These are phyloP conservation scores for Wallemia ichthyophaga DNA, from an alignment of 1,284 basidiomycete genomes.

Conservation along the genomic window DNA sequence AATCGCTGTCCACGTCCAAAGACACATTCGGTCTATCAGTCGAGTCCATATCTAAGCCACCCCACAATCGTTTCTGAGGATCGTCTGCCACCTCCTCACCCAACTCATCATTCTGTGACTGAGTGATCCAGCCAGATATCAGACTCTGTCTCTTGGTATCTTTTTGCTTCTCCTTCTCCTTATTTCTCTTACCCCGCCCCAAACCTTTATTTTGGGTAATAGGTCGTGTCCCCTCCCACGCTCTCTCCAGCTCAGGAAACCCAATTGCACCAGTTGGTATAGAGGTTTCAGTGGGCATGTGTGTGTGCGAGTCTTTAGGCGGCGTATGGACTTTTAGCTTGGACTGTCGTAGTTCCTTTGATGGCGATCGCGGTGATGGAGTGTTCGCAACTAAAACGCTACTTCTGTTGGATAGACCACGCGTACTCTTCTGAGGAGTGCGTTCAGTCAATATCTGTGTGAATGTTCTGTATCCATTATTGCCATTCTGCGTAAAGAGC, in stretches of 20 bases:
- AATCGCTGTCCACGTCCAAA: background rate
- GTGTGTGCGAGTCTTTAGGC: background rate
- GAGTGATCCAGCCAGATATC: background rate
- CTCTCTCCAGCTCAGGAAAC: background rate
- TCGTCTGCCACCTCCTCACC: background rate
- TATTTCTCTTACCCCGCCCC: background rate
- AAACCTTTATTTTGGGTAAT: background rate
- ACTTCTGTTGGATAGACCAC: background rate
- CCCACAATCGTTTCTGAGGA: background rate
- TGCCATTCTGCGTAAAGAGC: background rate
- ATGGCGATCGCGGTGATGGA: background rate
- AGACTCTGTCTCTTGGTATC: background rate
- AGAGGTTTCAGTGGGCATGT: background rate
- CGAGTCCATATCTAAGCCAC: background rate
- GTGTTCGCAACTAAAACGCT: background rate
- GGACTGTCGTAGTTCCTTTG: background rate
- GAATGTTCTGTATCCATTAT: background rate
- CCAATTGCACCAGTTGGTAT: background rate
- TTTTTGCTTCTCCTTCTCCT: background rate
- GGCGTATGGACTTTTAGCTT: background rate
- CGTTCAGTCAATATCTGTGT: background rate
- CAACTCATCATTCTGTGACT: background rate
- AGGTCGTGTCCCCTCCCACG: background rate
- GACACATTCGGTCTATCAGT: background rate
- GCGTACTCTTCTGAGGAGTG: background rate